phyloP scores from a whole-genome alignment of 306 rosid species.

The Vicia sativa region DNA sequence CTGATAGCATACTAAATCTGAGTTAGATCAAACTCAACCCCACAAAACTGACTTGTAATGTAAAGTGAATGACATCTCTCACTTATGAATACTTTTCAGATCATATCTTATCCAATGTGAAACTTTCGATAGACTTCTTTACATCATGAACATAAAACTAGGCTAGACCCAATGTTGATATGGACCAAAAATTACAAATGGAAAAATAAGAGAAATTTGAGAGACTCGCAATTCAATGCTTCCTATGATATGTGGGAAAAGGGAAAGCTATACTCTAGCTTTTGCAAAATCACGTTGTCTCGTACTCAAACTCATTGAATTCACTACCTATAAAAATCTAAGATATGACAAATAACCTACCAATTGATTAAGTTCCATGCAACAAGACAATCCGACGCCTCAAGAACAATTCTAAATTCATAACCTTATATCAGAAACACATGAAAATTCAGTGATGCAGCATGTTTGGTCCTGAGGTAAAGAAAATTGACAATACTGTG shows the following conservation, averaged over 20 bases:
- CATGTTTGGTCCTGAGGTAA: too few relatives aligned
- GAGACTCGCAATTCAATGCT: not conserved
- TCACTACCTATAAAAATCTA: not conserved
- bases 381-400: constrained; percentile 21
- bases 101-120: not conserved
- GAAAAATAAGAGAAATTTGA: not conserved
- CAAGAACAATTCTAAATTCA: constrained; percentile 20
- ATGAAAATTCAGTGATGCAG: constrained; percentile 20
- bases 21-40: not conserved
- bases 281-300: too few relatives aligned
- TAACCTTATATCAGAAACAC: constrained; percentile 20
- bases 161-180: too few relatives aligned
- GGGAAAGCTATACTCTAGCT: too few relatives aligned
- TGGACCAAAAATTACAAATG: not conserved
- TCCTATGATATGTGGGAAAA: not conserved
- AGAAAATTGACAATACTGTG: not conserved
- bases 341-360: constrained; percentile 16
- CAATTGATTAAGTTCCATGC: constrained; percentile 23
- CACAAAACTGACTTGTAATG: not conserved
- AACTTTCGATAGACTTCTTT: not conserved
- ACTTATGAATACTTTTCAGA: not conserved
- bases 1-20: not conserved
- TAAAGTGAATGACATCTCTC: not conserved
- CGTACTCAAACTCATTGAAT: constrained; percentile 16
- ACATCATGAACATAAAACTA: not conserved